Conservation (phyloP, 371 early-diverging fungal genomes). For the Capillidium heterosporum region DNA sequence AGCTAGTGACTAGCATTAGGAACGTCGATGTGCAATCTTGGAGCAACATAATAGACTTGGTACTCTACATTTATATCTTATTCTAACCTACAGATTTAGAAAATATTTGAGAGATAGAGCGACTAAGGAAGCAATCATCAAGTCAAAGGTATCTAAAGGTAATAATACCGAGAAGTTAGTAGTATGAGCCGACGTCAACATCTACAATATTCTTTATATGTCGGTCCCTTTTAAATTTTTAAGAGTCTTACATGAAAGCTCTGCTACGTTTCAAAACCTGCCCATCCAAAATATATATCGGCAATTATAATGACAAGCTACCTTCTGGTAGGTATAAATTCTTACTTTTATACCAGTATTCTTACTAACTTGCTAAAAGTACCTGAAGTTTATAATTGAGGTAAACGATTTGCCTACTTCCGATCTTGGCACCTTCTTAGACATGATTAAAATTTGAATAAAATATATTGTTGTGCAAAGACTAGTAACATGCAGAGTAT, state of each 20-base stretch:
- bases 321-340: conserved; percentile 68
- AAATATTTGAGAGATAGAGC: conserved; percentile 41
- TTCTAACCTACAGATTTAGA: conserved; percentile 4
- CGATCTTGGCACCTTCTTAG: conserved; percentile 36
- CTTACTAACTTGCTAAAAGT: conserved; percentile 13
- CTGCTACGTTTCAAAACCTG: conserved; percentile 50
- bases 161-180: conserved; percentile 42
- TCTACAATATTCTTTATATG: conserved; percentile 22
- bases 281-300: conserved; percentile 54
- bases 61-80: conserved; percentile 7
- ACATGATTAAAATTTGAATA: conserved; percentile 40
- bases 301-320: conserved; percentile 45
- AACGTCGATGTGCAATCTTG: conserved; percentile 46
- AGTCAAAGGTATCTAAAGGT: conserved; percentile 37
- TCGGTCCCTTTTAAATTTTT: not conserved
- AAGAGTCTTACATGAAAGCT: conserved; percentile 55
- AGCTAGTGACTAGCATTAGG: conserved; percentile 41
- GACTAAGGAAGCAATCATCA: conserved; percentile 34
- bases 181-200: conserved; percentile 46
- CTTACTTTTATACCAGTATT: conserved; percentile 7
- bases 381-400: conserved; percentile 64
- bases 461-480: conserved; percentile 65
- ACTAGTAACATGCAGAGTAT: conserved; percentile 60
- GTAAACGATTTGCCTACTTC: conserved; percentile 36
- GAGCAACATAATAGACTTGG: conserved; percentile 30